Evolutionary conservation across 768 basidiomycete genomes (phyloP).

Genomic region (Megacollybia marginata): DNA sequence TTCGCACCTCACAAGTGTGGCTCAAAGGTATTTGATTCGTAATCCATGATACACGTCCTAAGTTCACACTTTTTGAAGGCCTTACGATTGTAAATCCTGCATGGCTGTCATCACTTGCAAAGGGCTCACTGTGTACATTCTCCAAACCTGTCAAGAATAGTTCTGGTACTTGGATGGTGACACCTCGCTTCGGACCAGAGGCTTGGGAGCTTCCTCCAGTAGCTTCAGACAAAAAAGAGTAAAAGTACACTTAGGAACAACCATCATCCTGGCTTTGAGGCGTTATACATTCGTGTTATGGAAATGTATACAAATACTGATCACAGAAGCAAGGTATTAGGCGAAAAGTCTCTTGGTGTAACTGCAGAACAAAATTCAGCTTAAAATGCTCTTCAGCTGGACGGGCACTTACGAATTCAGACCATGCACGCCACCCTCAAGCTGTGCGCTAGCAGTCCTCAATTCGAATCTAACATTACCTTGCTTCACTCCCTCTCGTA

Average conservation of each 20-base stretch:
- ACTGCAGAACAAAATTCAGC: not conserved
- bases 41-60: not conserved
- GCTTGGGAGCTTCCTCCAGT: conserved; percentile 73
- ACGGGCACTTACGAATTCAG: conserved; percentile 73
- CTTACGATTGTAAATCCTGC: conserved; percentile 79
- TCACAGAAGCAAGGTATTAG: too few species aligned
- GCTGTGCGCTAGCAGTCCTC: conserved; percentile 89
- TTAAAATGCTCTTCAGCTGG: not conserved
- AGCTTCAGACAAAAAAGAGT: too few species aligned
- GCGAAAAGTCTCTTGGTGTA: too few species aligned
- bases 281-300: too few species aligned
- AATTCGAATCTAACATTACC: conserved; percentile 84
- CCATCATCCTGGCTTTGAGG: too few species aligned
- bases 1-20: conserved; percentile 68
- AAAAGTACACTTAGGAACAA: too few species aligned
- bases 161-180: conserved; percentile 60
- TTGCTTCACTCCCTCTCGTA: conserved; percentile 56
- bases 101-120: conserved; percentile 82
- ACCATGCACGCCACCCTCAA: conserved; percentile 94
- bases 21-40: conserved; percentile 56
- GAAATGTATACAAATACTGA: too few species aligned
- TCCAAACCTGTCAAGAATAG: conserved; percentile 76
- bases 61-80: conserved; percentile 31
- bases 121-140: conserved; percentile 76
- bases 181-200: conserved; percentile 79